Evolutionary conservation across 371 early-diverging fungal genomes (phyloP).

Genomic region (Mortierella sp.): DNA sequence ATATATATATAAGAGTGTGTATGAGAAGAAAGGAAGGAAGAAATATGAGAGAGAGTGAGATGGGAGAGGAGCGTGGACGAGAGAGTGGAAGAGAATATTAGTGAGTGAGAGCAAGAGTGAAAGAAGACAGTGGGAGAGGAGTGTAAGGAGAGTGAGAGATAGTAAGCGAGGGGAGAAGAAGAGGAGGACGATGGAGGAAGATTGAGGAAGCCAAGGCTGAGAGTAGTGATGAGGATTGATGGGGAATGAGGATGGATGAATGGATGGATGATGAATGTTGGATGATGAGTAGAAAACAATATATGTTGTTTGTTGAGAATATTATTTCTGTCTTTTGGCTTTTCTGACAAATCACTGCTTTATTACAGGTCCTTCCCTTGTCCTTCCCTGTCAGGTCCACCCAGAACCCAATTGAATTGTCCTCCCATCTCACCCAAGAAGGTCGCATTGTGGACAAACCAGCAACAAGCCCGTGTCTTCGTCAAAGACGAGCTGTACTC

Average conservation of each 20-base stretch:
- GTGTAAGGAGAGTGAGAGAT: neutral
- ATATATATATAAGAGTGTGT: neutral
- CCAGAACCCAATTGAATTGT: constrained; percentile 8
- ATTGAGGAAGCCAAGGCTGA: neutral
- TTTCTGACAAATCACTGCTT: neutral
- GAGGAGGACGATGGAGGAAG: neutral
- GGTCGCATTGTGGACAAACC: constrained; percentile 37
- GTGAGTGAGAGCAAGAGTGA: neutral
- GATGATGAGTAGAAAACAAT: neutral
- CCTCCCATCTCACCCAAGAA: constrained; percentile 19
- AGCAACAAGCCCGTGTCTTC: constrained; percentile 39
- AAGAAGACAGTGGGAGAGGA: neutral
- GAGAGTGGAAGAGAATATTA: neutral
- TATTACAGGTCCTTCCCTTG: neutral
- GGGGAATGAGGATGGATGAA: neutral
- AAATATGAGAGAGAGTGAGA: neutral
- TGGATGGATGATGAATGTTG: neutral
- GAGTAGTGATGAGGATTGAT: neutral
- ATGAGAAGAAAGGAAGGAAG: neutral
- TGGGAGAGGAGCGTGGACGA: neutral
- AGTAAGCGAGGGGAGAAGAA: neutral
- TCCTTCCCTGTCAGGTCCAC: neutral
- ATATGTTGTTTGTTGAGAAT: no score
- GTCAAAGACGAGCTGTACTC: constrained; percentile 35
- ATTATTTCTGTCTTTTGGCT: neutral